Evolutionary conservation across 2,329 filamentous ascomycete genomes (phyloP), one percentile per base, ranked within the genome.

Genomic region (Exophiala alcalophila): DNA sequence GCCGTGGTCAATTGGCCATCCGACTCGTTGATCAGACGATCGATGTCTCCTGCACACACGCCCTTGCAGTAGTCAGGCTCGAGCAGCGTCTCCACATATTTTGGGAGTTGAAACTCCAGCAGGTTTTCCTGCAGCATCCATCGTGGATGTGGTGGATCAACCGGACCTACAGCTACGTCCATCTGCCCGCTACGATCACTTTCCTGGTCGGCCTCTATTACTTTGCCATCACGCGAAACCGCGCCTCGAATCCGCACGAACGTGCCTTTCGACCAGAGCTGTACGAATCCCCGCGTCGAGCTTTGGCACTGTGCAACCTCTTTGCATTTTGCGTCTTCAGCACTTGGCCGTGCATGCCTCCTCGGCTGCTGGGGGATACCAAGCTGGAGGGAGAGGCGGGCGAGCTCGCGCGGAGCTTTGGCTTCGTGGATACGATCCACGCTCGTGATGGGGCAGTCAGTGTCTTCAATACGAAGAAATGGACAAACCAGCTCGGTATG

Each of bases 371-470:
- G 0, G 72, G 71, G 44, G 73, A 77, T 50, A 54, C 65, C 11
- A 64, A 61, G n/a, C 78, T 80, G 23, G 59, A 69, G 5, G 80
- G 79, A 2, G 61, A 67, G 2, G 63, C 76, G 37, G 81, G 76
- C 6, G 65, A 69, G 10, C 68, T 83, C 57, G 75, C 78, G 2
- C 77, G 80, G 57, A 75, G 72, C 50, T 77, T 69, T 59, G 73
- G 73, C 8, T 78, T 78, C 54, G 66, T 78, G 6, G 75, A 78
- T 52, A 79, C 76, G 0, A 74, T 79, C 8, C 76, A 78, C 57
- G 71, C 73, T 7, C 61, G 61, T 8, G 67, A 72, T 11, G 71
- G 71, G 15, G 75, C 70, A 53, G 49, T 71, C 44, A 72, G 75
- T 45, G 54, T 72, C 10, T 59, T 73, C 5, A 70, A 72, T 33